Conservation (phyloP, 1,139 yeast genomes). For the Saccharomyces hybrid region DNA sequence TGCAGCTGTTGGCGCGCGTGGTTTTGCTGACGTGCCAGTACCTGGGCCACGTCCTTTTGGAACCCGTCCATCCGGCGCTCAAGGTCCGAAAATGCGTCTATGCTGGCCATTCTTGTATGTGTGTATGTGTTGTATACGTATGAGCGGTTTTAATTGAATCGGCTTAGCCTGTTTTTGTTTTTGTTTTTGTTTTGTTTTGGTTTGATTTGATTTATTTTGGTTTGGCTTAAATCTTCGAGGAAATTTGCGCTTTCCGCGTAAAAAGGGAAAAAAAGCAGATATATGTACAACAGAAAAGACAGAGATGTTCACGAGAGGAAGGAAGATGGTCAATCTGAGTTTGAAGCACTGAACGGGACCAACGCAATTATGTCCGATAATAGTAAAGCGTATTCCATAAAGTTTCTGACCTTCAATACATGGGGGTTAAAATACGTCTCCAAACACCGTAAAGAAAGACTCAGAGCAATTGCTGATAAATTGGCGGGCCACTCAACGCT, state of each 20-base stretch:
- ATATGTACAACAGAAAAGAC: background rate
- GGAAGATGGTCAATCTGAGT: background rate
- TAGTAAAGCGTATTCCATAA: constrained; percentile 24
- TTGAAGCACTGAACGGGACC: background rate
- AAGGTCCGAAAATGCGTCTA: background rate
- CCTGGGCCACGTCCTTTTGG: constrained; percentile 1
- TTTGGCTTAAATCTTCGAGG: background rate
- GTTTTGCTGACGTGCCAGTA: background rate
- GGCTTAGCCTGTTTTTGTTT: background rate
- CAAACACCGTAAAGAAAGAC: constrained; percentile 53
- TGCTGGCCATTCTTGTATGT: background rate
- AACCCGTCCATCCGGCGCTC: constrained; percentile 1
- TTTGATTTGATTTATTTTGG: background rate
- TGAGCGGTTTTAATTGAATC: background rate
- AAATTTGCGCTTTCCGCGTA: background rate
- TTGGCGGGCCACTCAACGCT: constrained; percentile 37
- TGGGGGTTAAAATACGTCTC: constrained; percentile 91
- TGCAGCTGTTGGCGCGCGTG: background rate
- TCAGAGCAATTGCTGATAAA: constrained; percentile 64
- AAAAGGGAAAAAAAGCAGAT: background rate
- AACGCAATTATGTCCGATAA: background rate
- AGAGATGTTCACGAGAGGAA: background rate
- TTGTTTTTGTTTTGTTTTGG: background rate
- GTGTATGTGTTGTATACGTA: background rate
- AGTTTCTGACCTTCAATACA: constrained; percentile 59